Conservation (phyloP, 805 yeast species). For the Myxozyma sirexii region DNA sequence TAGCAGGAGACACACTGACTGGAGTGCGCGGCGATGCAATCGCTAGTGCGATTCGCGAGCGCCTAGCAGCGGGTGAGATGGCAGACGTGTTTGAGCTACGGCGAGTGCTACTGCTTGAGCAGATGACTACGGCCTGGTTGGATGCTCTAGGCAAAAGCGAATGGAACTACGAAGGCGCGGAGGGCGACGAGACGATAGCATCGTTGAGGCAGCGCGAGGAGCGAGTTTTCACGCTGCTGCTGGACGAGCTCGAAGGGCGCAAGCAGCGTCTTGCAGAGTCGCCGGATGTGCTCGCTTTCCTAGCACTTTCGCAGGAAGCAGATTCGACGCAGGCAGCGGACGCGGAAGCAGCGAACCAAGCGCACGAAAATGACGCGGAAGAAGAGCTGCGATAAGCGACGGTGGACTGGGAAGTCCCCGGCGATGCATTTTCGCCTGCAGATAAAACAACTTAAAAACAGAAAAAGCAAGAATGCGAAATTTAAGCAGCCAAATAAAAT, state of each 20-base stretch:
- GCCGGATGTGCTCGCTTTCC: slow-evolving; percentile 14
- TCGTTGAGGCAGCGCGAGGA: slow-evolving; percentile 27
- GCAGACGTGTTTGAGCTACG: slow-evolving; percentile 23
- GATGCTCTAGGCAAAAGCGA: slow-evolving; percentile 4
- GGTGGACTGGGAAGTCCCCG: neutral
- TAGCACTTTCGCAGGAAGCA: slow-evolving; percentile 2
- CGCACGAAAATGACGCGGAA: neutral
- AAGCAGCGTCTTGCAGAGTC: slow-evolving; percentile 11
- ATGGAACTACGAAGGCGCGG: neutral
- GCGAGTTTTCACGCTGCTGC: slow-evolving; percentile 14
- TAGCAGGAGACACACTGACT: slow-evolving; percentile 2
- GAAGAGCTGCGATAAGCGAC: neutral
- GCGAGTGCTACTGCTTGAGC: slow-evolving; percentile 19
- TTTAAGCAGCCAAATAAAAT: too few species aligned
- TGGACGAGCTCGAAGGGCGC: slow-evolving; percentile 7
- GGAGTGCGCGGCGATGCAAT: slow-evolving; percentile 16
- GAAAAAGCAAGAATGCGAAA: neutral
- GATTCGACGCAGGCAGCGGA: neutral
- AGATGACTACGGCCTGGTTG: slow-evolving; percentile 19
- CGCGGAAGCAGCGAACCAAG: neutral
- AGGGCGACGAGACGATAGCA: slow-evolving; percentile 5
- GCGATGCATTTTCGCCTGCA: neutral
- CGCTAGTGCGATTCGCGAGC: slow-evolving; percentile 6
- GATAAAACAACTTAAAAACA: too few species aligned
- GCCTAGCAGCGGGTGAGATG: slow-evolving; percentile 9